Percentiles rank a stretch among this genome's conserved stretches.
Evolutionary conservation across 345 rosid genomes (phyloP).

Genomic region (Clarkia xantiana): DNA sequence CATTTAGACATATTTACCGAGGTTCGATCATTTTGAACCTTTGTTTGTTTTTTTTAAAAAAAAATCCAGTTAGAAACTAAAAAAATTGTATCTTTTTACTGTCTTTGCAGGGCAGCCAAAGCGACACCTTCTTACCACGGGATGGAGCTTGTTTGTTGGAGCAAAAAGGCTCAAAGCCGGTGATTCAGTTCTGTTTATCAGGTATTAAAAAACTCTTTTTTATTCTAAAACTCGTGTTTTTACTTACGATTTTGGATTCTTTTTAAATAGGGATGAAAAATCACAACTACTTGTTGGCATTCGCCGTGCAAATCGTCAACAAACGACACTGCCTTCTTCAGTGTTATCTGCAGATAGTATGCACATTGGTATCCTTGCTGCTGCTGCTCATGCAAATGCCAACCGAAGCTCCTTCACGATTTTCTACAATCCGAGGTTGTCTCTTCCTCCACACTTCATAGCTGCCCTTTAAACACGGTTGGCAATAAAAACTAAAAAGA

Average conservation of each 20-base stretch:
- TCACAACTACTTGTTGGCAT: conserved; percentile 90
- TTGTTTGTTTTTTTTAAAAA: background rate
- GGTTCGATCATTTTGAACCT: conserved; percentile 20
- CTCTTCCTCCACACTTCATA: background rate
- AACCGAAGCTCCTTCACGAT: conserved; percentile 75
- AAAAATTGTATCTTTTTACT: background rate
- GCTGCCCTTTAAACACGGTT: background rate
- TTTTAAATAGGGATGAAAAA: conserved; percentile 64
- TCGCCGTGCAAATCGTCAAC: conserved; percentile 87
- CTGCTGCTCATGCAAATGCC: conserved; percentile 95
- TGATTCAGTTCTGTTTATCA: conserved; percentile 87
- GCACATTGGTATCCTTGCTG: conserved; percentile 99
- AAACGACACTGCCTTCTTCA: conserved; percentile 72
- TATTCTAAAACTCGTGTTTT: too few relatives aligned
- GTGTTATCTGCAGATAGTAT: conserved; percentile 96
- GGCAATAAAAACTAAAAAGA: background rate
- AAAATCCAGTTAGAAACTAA: too few relatives aligned
- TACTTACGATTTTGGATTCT: background rate
- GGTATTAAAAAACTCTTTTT: conserved; percentile 20
- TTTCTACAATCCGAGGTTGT: conserved; percentile 92
- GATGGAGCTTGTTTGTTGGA: conserved; percentile 95
- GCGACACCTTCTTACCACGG: conserved; percentile 92
- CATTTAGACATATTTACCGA: conserved; percentile 91
- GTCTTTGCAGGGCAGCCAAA: conserved; percentile 82
- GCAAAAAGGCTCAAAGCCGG: conserved; percentile 95